Conservation (phyloP, 257 asterid species). For the Nemophila menziesii region DNA sequence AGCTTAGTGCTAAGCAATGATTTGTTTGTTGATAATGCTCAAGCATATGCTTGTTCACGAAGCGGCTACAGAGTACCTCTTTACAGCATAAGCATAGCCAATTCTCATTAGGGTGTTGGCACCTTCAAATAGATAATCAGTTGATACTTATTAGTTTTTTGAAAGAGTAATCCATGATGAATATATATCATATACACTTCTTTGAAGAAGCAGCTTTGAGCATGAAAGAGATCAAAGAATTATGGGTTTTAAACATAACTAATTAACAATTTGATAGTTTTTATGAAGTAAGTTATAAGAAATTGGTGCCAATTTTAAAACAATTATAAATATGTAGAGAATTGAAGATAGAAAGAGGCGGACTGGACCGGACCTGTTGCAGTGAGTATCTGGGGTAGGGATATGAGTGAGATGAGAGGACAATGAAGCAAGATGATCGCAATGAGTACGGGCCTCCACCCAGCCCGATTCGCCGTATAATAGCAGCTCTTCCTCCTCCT, state of each 20-base stretch:
- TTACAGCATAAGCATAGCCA: conserved; percentile 86
- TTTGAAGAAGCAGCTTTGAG: too few relatives aligned
- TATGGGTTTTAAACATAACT: too few relatives aligned
- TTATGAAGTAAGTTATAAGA: too few relatives aligned
- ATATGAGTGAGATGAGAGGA: conserved; percentile 58
- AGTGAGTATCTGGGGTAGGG: conserved; percentile 59
- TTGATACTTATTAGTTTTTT: background rate
- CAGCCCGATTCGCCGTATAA: conserved; percentile 70
- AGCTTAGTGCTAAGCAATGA: conserved; percentile 68
- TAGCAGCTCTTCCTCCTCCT: conserved; percentile 27
- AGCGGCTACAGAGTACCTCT: conserved; percentile 80
- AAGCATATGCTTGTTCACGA: conserved; percentile 90
- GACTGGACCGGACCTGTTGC: conserved; percentile 49
- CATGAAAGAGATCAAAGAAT: too few relatives aligned
- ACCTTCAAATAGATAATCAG: conserved; percentile 31
- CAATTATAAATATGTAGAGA: background rate
- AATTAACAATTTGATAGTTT: too few relatives aligned
- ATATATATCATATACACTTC: too few relatives aligned
- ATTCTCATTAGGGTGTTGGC: conserved; percentile 65
- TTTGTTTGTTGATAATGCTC: conserved; percentile 43
- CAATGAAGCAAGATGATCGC: conserved; percentile 58
- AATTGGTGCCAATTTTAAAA: too few relatives aligned
- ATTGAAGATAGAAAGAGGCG: background rate
- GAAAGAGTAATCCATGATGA: background rate
- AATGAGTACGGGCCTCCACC: conserved; percentile 82